A percentile compares a stretch with the other conserved stretches of the same genome.
phyloP scores from a whole-genome alignment of 441 rosid species.

The Arabidopsis hybrid region DNA sequence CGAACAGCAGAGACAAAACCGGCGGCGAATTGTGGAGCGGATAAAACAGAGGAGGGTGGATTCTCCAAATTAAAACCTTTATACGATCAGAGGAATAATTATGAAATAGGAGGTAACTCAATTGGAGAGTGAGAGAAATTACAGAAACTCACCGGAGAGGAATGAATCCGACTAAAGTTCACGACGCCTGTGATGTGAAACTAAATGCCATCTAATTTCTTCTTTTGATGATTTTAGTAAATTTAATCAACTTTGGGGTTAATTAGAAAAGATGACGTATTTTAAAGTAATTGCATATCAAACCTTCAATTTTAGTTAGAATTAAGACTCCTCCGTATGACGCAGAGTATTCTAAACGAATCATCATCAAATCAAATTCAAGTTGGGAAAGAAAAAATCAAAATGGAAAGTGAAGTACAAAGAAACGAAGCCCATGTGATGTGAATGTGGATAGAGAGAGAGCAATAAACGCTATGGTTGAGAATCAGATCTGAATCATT shows the following conservation, averaged over 20 bases:
- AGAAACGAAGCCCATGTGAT: not conserved
- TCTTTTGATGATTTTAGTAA: not conserved
- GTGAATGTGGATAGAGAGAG: not conserved
- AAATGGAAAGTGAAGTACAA: not conserved
- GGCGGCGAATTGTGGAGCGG: not conserved
- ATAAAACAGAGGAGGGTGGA: slow-evolving; percentile 5
- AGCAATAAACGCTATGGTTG: not conserved
- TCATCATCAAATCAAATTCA: too few species aligned
- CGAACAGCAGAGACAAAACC: not conserved
- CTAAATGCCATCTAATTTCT: not conserved
- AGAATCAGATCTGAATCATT: slow-evolving; percentile 10
- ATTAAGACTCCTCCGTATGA: not conserved
- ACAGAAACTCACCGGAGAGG: slow-evolving; percentile 24
- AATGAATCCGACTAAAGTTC: slow-evolving; percentile 16
- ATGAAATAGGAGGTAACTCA: not conserved
- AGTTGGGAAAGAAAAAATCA: not conserved
- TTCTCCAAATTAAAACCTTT: not conserved
- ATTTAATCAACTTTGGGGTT: not conserved
- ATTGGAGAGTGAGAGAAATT: not conserved
- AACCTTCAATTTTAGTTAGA: slow-evolving; percentile 31
- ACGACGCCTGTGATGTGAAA: slow-evolving; percentile 26
- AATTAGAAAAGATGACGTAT: not conserved
- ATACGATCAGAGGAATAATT: not conserved
- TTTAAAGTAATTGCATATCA: slow-evolving; percentile 24
- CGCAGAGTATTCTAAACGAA: not conserved